Percentiles rank a stretch among this genome's conserved stretches.
These are phyloP conservation scores for Nannochloris sp. DNA, from an alignment of 139 green algal species.

Conservation along the genomic window DNA sequence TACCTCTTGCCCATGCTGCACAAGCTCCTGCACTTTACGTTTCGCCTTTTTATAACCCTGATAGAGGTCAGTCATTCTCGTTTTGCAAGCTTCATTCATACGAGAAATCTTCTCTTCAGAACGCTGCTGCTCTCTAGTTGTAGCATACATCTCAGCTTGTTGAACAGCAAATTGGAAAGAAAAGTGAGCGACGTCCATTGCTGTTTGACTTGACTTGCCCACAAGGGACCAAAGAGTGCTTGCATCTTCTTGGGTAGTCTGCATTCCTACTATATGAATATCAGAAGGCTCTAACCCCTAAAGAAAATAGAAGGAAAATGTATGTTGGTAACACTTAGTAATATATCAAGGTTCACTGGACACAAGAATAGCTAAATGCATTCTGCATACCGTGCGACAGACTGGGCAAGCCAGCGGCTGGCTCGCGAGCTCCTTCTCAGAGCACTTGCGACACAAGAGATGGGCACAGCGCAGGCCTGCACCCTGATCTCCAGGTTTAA, in stretches of 20 bases:
- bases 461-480: not conserved
- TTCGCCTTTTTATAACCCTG: conserved; percentile 58
- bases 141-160: conserved; percentile 26
- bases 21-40: conserved; percentile 55
- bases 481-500: not conserved
- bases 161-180: conserved; percentile 44
- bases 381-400: not conserved
- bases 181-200: conserved; percentile 33
- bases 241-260: too few relatives aligned
- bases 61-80: conserved; percentile 62
- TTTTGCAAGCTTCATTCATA: conserved; percentile 51
- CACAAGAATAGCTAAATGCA: too few relatives aligned
- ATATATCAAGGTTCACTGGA: too few relatives aligned
- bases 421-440: not conserved
- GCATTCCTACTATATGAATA: too few relatives aligned
- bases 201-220: conserved; percentile 47
- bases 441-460: not conserved
- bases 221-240: conserved; percentile 45
- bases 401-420: not conserved
- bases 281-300: too few relatives aligned
- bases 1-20: conserved; percentile 36
- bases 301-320: too few relatives aligned
- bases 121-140: conserved; percentile 24
- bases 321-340: too few relatives aligned
- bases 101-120: conserved; percentile 41